A percentile compares a stretch with the other conserved stretches of the same genome.
Evolutionary conservation across 2,329 filamentous ascomycete genomes (phyloP).

Genomic region (Nigrospora sphaerica): DNA sequence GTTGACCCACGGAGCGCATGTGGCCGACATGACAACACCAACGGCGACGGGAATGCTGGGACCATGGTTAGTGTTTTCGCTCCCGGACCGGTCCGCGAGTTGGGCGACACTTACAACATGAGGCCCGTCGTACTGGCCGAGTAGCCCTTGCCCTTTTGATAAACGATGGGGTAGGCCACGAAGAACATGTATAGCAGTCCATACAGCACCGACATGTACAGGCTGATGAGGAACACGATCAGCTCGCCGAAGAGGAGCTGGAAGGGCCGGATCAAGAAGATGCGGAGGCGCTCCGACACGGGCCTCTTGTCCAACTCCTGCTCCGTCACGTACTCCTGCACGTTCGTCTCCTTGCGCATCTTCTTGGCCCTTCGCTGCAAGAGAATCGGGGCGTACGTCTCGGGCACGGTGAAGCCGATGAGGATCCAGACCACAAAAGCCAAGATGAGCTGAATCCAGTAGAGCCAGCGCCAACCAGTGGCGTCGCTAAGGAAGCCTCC

Average conservation of each 20-base stretch:
- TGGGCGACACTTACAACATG: conserved; percentile 51
- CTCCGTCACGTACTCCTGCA: conserved; percentile 66
- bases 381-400: conserved; percentile 80
- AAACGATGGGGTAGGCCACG: conserved; percentile 64
- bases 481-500: conserved; percentile 70
- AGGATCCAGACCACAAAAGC: conserved; percentile 62
- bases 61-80: too few relatives aligned
- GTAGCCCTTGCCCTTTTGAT: conserved; percentile 73
- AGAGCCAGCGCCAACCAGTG: conserved; percentile 73
- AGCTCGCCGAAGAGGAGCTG: conserved; percentile 78
- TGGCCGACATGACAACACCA: conserved; percentile 62
- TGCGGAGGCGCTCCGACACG: conserved; percentile 57
- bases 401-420: conserved; percentile 82
- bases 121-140: conserved; percentile 66
- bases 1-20: conserved; percentile 68
- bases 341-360: conserved; percentile 61
- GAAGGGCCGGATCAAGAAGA: conserved; percentile 78
- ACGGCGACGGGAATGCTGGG: conserved; percentile 63
- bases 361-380: conserved; percentile 64
- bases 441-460: conserved; percentile 80
- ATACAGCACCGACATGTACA: conserved; percentile 83
- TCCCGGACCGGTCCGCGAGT: too few relatives aligned
- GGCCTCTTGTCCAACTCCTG: conserved; percentile 70
- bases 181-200: conserved; percentile 73
- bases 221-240: conserved; percentile 74